Base-by-base conservation (phyloP, 257 asterid genomes). In the Capsicum pubescens region DNA sequence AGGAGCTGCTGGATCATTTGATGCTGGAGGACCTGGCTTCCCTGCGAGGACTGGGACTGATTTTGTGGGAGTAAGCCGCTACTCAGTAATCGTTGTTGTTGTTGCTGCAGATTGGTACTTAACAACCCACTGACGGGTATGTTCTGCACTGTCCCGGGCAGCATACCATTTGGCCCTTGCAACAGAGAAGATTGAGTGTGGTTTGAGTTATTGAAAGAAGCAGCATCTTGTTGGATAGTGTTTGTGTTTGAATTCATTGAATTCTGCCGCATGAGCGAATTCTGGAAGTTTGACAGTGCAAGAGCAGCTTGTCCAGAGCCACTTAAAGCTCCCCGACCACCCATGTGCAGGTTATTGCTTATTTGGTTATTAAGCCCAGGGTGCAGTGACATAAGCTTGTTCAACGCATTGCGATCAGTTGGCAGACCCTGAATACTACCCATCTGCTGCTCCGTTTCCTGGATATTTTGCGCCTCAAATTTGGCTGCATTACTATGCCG, bases 301-400 rank as follows among this genome's bases (percentile, higher is more conserved):
- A 87, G 90, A 87, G 97, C 93, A 46, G 97, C 91, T 87, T 93
- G 97, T 14, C 93, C 95, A 36, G 98, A 90, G 86, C 97, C 95
- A 35, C 88, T 84, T 83, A 92, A 83, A 58, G 90, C 85, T 64
- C 93, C 98, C 81, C 91, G 89, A 26, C 89, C 88, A 81, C 83
- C 92, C 88, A 87, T 84, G 63, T 89, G 92, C 85, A 87, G 94
- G 89, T 88, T 95, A 84, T 83, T 92, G 89, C 86, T 86, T 63
- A 86, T 85, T 81, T 89, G 90, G 84, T 85, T 84, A 69, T 83
- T 87, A 55, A 89, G 69, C 82, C 94, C 98, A 7, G 93, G 90
- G 83, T 92, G 93, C 83, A 91, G 58, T 16, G 93, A 84, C 93
- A 93, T 87, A 68, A 91, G 90, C 87, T 92, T 94, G 85, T 89